These are phyloP conservation scores for Thalassiosira livingstoniorum DNA, from an alignment of 352 stramenopile species.

Conservation along the genomic window DNA sequence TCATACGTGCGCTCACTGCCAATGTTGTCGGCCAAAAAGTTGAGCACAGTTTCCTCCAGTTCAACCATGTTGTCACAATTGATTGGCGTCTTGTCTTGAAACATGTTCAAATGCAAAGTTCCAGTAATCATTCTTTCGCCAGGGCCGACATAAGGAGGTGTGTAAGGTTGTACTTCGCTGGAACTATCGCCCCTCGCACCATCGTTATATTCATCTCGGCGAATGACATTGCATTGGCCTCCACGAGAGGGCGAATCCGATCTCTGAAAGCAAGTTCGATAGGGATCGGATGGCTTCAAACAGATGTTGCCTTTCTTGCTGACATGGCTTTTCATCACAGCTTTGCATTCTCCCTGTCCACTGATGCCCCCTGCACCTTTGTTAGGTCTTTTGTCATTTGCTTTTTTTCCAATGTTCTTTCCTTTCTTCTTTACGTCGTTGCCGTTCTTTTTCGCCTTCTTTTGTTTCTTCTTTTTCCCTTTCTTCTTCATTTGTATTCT, in stretches of 20 bases:
- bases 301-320: too few relatives aligned
- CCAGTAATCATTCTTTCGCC: neutral
- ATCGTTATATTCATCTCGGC: neutral
- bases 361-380: neutral
- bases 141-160: neutral
- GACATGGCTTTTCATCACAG: too few relatives aligned
- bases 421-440: neutral
- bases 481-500: neutral
- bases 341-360: too few relatives aligned
- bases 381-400: neutral
- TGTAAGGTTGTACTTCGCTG: neutral
- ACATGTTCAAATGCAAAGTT: neutral
- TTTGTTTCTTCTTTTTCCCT: neutral
- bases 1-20: neutral
- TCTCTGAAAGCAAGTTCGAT: neutral
- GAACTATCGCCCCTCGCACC: neutral
- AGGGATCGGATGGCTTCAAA: neutral
- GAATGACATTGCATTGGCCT: neutral
- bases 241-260: neutral
- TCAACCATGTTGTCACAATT: conserved; percentile 8
- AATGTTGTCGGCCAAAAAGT: conserved; percentile 5
- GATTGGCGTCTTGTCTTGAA: neutral
- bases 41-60: neutral
- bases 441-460: neutral
- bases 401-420: neutral